Percentiles rank a stretch among this genome's conserved stretches.
These are phyloP conservation scores for Datisca glomerata DNA, from an alignment of 306 rosid species.

Conservation along the genomic window DNA sequence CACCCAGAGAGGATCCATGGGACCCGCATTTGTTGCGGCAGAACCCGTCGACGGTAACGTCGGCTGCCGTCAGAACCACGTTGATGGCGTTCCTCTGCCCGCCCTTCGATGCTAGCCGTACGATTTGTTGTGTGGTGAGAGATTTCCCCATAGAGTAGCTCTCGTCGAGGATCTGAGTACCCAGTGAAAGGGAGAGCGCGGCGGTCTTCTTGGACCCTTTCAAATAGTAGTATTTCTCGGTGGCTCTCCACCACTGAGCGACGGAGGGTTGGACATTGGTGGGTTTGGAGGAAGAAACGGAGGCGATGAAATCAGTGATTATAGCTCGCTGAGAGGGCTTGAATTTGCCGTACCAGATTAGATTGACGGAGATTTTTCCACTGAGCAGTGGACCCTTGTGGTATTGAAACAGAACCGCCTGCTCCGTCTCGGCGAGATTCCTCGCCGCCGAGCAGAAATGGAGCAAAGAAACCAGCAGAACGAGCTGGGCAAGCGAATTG, in stretches of 20 bases:
- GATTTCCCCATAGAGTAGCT: conserved; percentile 37
- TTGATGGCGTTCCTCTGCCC: conserved; percentile 24
- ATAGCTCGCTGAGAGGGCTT: conserved; percentile 47
- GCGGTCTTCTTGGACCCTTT: conserved; percentile 8
- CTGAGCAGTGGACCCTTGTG: conserved; percentile 64
- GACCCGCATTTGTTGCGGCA: conserved; percentile 46
- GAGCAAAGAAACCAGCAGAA: conserved; percentile 18
- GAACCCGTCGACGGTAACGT: conserved; percentile 43
- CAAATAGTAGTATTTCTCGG: conserved; percentile 30
- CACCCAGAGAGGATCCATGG: conserved; percentile 20
- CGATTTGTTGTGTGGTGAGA: conserved; percentile 21
- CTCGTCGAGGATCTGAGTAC: conserved; percentile 29
- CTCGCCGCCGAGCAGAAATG: conserved; percentile 31
- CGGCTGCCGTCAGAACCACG: conserved; percentile 39
- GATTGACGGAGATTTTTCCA: conserved; percentile 39
- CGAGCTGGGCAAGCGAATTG: conserved; percentile 6
- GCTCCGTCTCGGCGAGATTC: conserved; percentile 17
- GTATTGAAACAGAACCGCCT: conserved; percentile 38
- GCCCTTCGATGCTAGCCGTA: conserved; percentile 31
- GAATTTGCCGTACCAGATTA: conserved; percentile 74
- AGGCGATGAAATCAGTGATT: conserved; percentile 48
- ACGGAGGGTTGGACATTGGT: conserved; percentile 26
- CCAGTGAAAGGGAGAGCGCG: conserved; percentile 15
- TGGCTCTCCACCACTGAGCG: conserved; percentile 41
- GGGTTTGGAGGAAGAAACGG: conserved; percentile 30